Evolutionary conservation across 768 basidiomycete species (phyloP), one percentile per base, ranked within the genome.

Genomic region (Psilocybe azurescens): DNA sequence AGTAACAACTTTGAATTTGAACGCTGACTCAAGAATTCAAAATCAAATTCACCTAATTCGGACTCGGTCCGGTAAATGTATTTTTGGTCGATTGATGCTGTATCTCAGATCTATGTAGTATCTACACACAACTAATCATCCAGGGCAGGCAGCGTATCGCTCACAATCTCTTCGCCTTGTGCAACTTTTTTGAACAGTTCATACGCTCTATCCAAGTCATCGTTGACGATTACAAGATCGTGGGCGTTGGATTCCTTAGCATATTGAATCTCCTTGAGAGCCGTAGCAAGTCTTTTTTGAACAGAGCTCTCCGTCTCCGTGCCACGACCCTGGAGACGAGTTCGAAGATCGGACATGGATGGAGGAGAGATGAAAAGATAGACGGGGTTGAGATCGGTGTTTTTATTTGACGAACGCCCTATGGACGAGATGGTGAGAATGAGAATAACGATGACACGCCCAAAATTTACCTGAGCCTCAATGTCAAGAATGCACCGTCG

Each of bases 341-440:
- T 63, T 28, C 88, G 86, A 39, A 99, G 87, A 9, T 78, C 79
- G n/a, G 82, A 38, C 74, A 97, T 77, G 13, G 89, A 86, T 0
- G 97, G 97, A 0, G 97, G 97, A 0, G 94, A 89, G 73, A 99
- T 86, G 78, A 99, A 99, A 65, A 96, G 83, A 75, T 90, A 97
- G 64, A 97, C 83, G 14, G 96, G 93, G 71, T 93, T 84, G 38
- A 98, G 79, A 57, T 84, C 75, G 30, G 94, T 94, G 56, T 85
- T 78, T 96, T 97, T 70, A 98, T 90, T 76, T 96, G 93, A 60
- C 88, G 90, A 62, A 99, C 93, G 53, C 97, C 97, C 94, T 96
- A 75, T 38, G 56, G 61, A 54, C 46, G 33, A 57, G 63, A 66
- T 49, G 70, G 56, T 48, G 47, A 58, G 49, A 48, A 18, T 36